These are phyloP conservation scores for Colletotrichum theobromicola DNA, from an alignment of 2,329 filamentous ascomycete species.

Conservation along the genomic window DNA sequence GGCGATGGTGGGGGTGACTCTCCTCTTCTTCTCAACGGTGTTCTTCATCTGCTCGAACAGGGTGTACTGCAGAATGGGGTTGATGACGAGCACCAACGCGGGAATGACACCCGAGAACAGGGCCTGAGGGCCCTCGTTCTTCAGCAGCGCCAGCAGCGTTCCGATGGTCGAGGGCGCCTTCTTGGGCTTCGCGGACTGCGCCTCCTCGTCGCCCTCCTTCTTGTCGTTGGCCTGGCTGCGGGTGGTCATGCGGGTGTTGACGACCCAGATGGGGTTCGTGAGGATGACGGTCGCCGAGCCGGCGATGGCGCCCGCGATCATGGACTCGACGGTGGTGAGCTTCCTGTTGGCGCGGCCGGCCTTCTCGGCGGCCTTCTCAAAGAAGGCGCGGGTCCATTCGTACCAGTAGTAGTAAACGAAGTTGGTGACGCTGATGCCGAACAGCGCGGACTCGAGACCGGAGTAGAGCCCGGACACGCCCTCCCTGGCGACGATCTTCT, in stretches of 20 bases:
- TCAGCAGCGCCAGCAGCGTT: constrained; percentile 80
- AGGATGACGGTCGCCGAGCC: constrained; percentile 93
- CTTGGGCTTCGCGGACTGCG: constrained; percentile 43
- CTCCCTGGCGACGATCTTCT: constrained; percentile 88
- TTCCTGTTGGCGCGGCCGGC: constrained; percentile 78
- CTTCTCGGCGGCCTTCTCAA: constrained; percentile 77
- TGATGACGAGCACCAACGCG: constrained; percentile 92
- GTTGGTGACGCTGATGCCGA: constrained; percentile 98
- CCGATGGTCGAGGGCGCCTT: constrained; percentile 76
- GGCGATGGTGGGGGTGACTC: constrained; percentile 83
- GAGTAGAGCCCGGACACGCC: constrained; percentile 89
- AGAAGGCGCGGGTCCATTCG: constrained; percentile 91
- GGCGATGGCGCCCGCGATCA: constrained; percentile 93
- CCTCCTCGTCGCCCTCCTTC: constrained; percentile 40
- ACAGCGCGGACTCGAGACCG: constrained; percentile 90
- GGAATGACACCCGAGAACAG: constrained; percentile 94
- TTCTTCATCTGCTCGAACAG: constrained; percentile 99
- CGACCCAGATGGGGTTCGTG: constrained; percentile 98
- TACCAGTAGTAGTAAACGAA: constrained; percentile 99
- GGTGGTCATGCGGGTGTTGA: constrained; percentile 98
- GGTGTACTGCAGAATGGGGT: constrained; percentile 98
- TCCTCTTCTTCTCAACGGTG: constrained; percentile 72
- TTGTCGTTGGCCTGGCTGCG: constrained; percentile 55
- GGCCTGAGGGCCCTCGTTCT: constrained; percentile 81
- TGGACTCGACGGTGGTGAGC: constrained; percentile 89